phyloP scores from a whole-genome alignment of 306 rosid genomes.

The Lathyrus oleraceus region DNA sequence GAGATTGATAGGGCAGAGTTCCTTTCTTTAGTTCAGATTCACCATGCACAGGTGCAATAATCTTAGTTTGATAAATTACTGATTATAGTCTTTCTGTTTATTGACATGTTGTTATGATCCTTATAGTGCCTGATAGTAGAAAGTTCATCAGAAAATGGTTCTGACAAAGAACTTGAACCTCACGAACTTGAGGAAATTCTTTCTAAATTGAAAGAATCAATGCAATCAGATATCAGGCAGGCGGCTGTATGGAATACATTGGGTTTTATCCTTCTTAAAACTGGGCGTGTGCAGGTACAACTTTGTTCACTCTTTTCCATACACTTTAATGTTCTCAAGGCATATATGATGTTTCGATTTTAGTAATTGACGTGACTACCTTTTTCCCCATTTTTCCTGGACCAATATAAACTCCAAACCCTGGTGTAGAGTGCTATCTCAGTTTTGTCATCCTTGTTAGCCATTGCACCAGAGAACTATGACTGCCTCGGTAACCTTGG shows the following conservation, averaged over 20 bases:
- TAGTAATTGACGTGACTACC: conserved; percentile 16
- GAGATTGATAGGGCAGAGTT: conserved; percentile 82
- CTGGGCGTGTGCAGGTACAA: conserved; percentile 80
- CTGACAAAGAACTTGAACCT: conserved; percentile 81
- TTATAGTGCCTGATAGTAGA: conserved; percentile 83
- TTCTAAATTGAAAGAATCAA: conserved; percentile 71
- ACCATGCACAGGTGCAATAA: conserved; percentile 87
- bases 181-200: conserved; percentile 79
- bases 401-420: conserved; percentile 36
- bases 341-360: conserved; percentile 25
- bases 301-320: conserved; percentile 21
- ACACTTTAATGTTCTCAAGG: conserved; percentile 24
- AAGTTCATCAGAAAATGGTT: conserved; percentile 64
- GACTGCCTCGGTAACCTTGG: conserved; percentile 97
- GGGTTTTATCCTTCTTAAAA: conserved; percentile 81
- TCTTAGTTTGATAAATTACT: conserved; percentile 34
- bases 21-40: conserved; percentile 85
- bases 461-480: conserved; percentile 65
- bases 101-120: conserved; percentile 48
- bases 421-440: conserved; percentile 75
- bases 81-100: conserved; percentile 32
- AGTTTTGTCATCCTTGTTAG: conserved; percentile 79
- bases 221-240: conserved; percentile 80
- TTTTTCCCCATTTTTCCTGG: conserved; percentile 23
- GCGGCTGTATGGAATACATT: conserved; percentile 93